phyloP scores from a whole-genome alignment of 768 basidiomycete genomes.

The Fistulinella prunicolor region DNA sequence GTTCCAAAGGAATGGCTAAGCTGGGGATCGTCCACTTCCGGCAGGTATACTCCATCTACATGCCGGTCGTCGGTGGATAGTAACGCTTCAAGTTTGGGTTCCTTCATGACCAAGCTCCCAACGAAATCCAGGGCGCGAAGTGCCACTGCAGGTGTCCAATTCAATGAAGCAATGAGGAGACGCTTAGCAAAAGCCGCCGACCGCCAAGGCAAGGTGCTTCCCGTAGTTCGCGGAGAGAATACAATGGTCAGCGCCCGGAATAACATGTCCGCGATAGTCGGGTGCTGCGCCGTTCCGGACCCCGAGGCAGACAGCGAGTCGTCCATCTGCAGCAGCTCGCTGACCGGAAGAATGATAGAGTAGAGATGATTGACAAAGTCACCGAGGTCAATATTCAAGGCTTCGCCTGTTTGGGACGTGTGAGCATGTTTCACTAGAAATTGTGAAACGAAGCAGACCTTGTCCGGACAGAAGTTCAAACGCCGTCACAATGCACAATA shows the following conservation, averaged over 20 bases:
- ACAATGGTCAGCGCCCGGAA: conserved; percentile 82
- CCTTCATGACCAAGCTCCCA: conserved; percentile 64
- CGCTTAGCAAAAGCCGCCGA: conserved; percentile 93
- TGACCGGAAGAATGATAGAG: conserved; percentile 72
- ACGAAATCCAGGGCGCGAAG: conserved; percentile 75
- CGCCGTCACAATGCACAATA: conserved; percentile 92
- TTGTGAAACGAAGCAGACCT: conserved; percentile 46
- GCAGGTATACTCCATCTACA: conserved; percentile 79
- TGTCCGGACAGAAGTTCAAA: conserved; percentile 96
- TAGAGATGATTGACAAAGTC: conserved; percentile 89
- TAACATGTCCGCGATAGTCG: conserved; percentile 62
- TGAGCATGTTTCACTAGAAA: conserved; percentile 9
- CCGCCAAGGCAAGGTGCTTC: conserved; percentile 63
- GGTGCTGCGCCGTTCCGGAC: conserved; percentile 27
- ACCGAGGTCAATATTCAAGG: conserved; percentile 91
- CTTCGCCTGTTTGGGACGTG: conserved; percentile 63
- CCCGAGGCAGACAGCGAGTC: conserved; percentile 35
- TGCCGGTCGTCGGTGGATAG: conserved; percentile 85
- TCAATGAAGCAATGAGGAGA: conserved; percentile 74
- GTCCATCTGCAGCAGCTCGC: conserved; percentile 65
- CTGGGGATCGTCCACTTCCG: conserved; percentile 87
- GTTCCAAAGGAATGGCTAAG: conserved; percentile 79
- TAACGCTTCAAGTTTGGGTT: conserved; percentile 79
- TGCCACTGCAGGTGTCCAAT: conserved; percentile 70
- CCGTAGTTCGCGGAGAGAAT: conserved; percentile 70